These are phyloP conservation scores for Sporobolomyces roseus DNA, from an alignment of 768 basidiomycete species.

Conservation along the genomic window DNA sequence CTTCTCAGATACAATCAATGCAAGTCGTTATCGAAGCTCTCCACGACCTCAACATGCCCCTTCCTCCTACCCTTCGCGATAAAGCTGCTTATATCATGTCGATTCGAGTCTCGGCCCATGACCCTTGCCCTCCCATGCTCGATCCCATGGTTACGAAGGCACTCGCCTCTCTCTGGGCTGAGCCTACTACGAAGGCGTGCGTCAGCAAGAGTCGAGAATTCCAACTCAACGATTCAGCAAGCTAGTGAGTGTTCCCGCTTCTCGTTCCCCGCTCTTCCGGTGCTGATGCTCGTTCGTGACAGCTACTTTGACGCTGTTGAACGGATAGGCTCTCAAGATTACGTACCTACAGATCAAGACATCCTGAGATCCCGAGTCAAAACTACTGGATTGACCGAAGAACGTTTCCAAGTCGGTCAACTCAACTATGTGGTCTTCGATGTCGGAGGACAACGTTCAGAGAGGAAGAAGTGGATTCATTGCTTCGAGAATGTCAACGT, in stretches of 20 bases:
- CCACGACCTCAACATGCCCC: conserved; percentile 63
- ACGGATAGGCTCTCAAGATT: conserved; percentile 67
- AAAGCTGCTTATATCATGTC: conserved; percentile 52
- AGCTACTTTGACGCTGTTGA: conserved; percentile 87
- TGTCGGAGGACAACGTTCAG: conserved; percentile 81
- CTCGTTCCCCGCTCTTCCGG: neutral
- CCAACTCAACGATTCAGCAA: conserved; percentile 92
- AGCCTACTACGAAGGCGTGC: conserved; percentile 71
- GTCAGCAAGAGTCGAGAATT: conserved; percentile 85
- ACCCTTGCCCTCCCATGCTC: conserved; percentile 51
- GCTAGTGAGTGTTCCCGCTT: conserved; percentile 57
- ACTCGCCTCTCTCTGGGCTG: conserved; percentile 72
- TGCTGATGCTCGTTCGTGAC: neutral
- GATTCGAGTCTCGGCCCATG: conserved; percentile 41
- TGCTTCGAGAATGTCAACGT: conserved; percentile 95
- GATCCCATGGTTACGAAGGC: conserved; percentile 73
- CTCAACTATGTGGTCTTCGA: conserved; percentile 64
- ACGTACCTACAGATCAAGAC: conserved; percentile 91
- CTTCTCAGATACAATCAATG: conserved; percentile 79
- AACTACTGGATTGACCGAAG: conserved; percentile 97
- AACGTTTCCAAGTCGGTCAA: conserved; percentile 83
- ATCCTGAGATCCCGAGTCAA: conserved; percentile 90
- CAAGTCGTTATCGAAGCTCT: conserved; percentile 89
- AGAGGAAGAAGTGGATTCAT: conserved; percentile 91
- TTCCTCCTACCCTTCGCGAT: conserved; percentile 72